These are phyloP conservation scores for Skeletonema costatum DNA, from an alignment of 108 stramenopile species.

Conservation along the genomic window DNA sequence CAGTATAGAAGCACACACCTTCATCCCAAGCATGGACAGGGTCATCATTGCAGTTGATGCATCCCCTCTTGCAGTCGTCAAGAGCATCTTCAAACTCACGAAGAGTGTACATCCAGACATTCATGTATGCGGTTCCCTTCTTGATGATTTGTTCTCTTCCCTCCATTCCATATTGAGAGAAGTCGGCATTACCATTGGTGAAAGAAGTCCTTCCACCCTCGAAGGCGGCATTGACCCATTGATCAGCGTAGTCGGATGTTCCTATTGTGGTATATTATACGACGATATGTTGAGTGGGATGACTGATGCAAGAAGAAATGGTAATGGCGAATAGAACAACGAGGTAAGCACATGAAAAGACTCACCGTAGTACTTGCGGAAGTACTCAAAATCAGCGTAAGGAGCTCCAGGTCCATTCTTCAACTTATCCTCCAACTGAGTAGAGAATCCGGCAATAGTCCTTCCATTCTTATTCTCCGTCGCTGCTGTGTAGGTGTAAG, in stretches of 20 bases:
- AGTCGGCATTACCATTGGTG: slow-evolving; percentile 68
- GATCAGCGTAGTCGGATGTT: slow-evolving; percentile 68
- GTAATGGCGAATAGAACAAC: neutral
- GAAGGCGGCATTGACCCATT: slow-evolving; percentile 75
- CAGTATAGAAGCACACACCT: slow-evolving; percentile 68
- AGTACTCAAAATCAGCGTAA: slow-evolving; percentile 56
- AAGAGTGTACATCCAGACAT: slow-evolving; percentile 75
- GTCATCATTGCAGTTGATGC: slow-evolving; percentile 63
- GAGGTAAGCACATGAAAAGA: neutral
- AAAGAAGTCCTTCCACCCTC: slow-evolving; percentile 47
- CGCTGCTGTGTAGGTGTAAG: slow-evolving; percentile 50
- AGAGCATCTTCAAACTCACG: slow-evolving; percentile 75
- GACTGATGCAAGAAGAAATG: neutral
- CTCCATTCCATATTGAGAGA: slow-evolving; percentile 23
- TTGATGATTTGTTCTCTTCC: slow-evolving; percentile 65
- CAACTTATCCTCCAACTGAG: slow-evolving; percentile 51
- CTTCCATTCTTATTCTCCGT: slow-evolving; percentile 63
- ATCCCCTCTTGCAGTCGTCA: slow-evolving; percentile 64
- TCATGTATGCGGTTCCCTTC: slow-evolving; percentile 71
- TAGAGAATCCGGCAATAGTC: slow-evolving; percentile 61
- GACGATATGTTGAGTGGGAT: neutral
- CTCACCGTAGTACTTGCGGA: slow-evolving; percentile 68
- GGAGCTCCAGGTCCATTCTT: slow-evolving; percentile 47
- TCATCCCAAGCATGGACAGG: slow-evolving; percentile 74
- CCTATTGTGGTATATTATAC: neutral